phyloP scores from a whole-genome alignment of 2,329 filamentous ascomycete species.

The Botrytis hyacinthi region DNA sequence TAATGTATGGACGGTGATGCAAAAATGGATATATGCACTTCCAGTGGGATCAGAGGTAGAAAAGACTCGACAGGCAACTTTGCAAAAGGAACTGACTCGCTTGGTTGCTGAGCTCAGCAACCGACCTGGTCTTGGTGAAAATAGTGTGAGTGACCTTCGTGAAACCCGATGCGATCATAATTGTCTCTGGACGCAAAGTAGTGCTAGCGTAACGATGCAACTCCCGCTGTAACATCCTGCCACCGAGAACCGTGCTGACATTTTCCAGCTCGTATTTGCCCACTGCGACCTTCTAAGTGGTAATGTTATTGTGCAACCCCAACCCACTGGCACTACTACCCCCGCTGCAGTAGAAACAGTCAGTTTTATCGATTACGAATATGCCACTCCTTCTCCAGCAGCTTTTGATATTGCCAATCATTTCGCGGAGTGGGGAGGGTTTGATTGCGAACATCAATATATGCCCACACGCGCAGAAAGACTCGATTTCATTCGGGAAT shows the following conservation, averaged over 20 bases:
- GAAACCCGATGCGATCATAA: constrained; percentile 17
- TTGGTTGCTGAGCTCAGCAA: constrained; percentile 71
- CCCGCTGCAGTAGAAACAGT: constrained; percentile 52
- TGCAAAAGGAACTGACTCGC: constrained; percentile 73
- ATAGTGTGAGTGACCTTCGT: constrained; percentile 58
- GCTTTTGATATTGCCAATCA: constrained; percentile 98
- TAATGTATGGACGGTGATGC: constrained; percentile 92
- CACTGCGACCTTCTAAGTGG: constrained; percentile 96
- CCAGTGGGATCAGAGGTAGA: constrained; percentile 71
- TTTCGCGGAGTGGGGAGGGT: constrained; percentile 97
- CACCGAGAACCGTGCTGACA: constrained; percentile 26
- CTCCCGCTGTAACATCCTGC: background rate
- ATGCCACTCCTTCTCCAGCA: constrained; percentile 88
- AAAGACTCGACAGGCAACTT: constrained; percentile 59
- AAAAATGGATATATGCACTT: constrained; percentile 90
- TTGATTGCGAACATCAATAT: constrained; percentile 85
- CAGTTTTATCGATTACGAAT: constrained; percentile 97
- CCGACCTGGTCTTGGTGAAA: constrained; percentile 70
- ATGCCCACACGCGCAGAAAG: constrained; percentile 78
- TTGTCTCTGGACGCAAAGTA: constrained; percentile 16
- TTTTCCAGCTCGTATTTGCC: constrained; percentile 74
- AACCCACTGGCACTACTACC: constrained; percentile 35
- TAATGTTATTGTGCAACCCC: constrained; percentile 83
- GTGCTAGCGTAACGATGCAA: constrained; percentile 9
- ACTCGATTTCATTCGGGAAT: constrained; percentile 77